Base-by-base conservation (phyloP, 129 eudicot genomes). In the Flaveria sonorensis region DNA sequence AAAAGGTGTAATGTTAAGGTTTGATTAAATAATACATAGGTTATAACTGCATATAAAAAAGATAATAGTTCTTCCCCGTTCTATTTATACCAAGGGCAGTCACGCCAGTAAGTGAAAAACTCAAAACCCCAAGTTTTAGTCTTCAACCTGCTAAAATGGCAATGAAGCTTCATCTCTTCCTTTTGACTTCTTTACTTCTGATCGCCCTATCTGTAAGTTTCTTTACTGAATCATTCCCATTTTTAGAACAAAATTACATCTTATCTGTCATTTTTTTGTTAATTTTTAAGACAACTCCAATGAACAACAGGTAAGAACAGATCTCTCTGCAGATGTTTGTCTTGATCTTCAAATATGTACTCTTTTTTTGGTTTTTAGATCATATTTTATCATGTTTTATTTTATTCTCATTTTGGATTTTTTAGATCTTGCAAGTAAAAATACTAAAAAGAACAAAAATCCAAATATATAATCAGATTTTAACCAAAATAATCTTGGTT, bases 201-300 rank as follows among this genome's bases (percentile, higher is more conserved):
- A 53, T 77, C 45, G 16, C 86, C 56, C 72, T 72, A 52, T 51
- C 79, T 26, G 86, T 82, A 77, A 82, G 82, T 68, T 50, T 23
- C 43, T 67, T 40, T 19, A 42, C 46, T 16, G 20, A 42, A 1
- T 57, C 55, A 67, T 39, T 59, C 48, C 53, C 57, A 36, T 69
- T 65, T 60, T 32, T 47, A 13, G 15, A 14, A 20, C 1, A 56
- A 12, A 10, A 15, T 53, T 11, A 1, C 47, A 18, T 16, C 14
- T 46, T 43, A 24, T 53, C 55, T 24, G 4, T 36, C 11, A 68
- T 69, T n/a, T 60, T 28, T 19, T 18, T 63, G 61, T 64, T 61
- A 62, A 39, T 76, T 30, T 30, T 30, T 1, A 30, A 30, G 36
- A 30, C 36, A 30, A 63, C 43, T 76, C 82, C 73, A 71, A 64